phyloP scores from a whole-genome alignment of 345 rosid genomes.

The Luvunga scandens region DNA sequence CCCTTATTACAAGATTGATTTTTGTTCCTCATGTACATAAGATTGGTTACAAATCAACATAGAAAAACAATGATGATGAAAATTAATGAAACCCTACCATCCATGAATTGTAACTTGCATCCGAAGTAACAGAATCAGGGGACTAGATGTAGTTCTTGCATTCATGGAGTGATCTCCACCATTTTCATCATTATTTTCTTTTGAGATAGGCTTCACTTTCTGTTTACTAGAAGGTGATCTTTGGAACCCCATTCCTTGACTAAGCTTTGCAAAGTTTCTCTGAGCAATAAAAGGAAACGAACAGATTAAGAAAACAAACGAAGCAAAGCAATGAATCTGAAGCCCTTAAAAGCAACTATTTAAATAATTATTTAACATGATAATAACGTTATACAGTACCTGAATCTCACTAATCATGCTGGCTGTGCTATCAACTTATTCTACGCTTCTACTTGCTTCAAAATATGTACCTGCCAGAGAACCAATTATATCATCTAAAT shows the following conservation, averaged over 20 bases:
- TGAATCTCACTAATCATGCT: conserved; percentile 8
- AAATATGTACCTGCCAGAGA: background rate
- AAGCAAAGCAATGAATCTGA: background rate
- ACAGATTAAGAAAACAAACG: background rate
- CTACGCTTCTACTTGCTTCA: background rate
- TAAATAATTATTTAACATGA: background rate
- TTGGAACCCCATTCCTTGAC: conserved; percentile 31
- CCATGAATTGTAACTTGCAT: conserved; percentile 36
- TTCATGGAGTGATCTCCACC: background rate
- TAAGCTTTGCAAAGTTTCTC: conserved; percentile 24
- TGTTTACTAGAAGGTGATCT: conserved; percentile 20
- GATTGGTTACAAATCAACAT: background rate
- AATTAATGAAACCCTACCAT: conserved; percentile 26
- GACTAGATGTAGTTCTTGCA: conserved; percentile 5
- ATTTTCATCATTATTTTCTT: background rate
- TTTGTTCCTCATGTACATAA: background rate
- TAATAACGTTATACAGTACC: background rate
- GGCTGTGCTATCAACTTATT: background rate
- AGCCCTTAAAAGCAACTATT: background rate
- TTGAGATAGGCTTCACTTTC: conserved; percentile 15
- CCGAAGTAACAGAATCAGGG: conserved; percentile 5
- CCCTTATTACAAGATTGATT: background rate
- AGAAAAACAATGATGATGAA: background rate
- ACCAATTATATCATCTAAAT: no score
- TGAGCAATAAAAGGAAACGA: background rate